Percentiles rank a stretch among this genome's conserved stretches.
These are phyloP conservation scores for Ramaria rubella DNA, from an alignment of 768 basidiomycete species.

Conservation along the genomic window DNA sequence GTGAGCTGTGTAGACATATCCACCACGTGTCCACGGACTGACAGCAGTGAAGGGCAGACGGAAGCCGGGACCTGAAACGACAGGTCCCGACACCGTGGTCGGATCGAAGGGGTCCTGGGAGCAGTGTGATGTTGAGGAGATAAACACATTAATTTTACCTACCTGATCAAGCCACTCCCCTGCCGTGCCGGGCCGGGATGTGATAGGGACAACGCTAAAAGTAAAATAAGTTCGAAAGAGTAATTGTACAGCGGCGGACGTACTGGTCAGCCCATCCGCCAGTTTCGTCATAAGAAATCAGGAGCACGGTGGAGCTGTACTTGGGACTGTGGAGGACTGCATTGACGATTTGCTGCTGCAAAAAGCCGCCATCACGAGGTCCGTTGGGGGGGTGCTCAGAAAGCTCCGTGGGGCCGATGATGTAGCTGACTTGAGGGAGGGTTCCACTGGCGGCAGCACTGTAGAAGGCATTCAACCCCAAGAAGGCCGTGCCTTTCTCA, in stretches of 20 bases:
- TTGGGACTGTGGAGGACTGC: conserved; percentile 12
- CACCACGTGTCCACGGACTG: conserved; percentile 14
- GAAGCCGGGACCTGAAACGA: conserved; percentile 13
- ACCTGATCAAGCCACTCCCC: conserved; percentile 12
- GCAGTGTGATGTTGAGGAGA: background rate
- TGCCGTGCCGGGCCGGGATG: conserved; percentile 7
- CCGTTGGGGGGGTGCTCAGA: conserved; percentile 11
- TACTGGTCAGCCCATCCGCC: conserved; percentile 14
- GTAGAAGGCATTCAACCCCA: conserved; percentile 9
- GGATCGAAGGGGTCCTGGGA: conserved; percentile 9
- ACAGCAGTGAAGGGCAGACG: conserved; percentile 14
- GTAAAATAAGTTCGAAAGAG: background rate
- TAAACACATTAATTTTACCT: background rate
- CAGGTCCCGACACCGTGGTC: background rate
- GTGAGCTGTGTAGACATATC: conserved; percentile 13
- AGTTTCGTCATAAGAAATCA: conserved; percentile 15
- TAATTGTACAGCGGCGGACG: background rate
- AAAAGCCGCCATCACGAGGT: conserved; percentile 8
- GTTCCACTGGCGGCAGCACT: conserved; percentile 8
- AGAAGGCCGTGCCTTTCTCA: conserved; percentile 6
- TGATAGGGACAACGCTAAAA: conserved; percentile 5
- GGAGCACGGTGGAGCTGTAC: conserved; percentile 10
- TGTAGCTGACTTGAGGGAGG: conserved; percentile 11
- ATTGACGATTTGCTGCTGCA: conserved; percentile 9
- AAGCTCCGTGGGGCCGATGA: conserved; percentile 12